Conservation (phyloP, 805 yeast genomes). For the Metschnikowia picachoensis region DNA sequence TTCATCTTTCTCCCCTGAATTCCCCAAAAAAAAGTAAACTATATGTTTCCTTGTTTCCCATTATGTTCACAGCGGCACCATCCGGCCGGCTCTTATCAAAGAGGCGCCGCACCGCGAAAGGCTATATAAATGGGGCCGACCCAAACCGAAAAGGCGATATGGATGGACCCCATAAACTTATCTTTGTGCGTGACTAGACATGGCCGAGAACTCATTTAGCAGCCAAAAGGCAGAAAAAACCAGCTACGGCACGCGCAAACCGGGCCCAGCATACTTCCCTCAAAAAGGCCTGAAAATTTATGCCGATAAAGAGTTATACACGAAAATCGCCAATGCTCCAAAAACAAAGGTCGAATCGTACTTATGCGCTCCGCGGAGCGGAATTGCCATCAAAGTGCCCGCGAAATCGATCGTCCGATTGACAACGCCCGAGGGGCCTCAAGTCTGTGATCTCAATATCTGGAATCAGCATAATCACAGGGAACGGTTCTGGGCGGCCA, state of each 20-base stretch:
- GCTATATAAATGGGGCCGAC: neutral
- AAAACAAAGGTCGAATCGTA: conserved; percentile 42
- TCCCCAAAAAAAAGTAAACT: no score
- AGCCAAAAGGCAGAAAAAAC: conserved; percentile 31
- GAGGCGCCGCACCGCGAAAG: neutral
- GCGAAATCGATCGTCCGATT: conserved; percentile 56
- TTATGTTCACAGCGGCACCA: no score
- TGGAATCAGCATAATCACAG: conserved; percentile 61
- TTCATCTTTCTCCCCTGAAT: no score
- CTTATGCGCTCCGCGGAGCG: conserved; percentile 51
- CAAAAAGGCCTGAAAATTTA: conserved; percentile 50
- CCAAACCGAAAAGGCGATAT: neutral
- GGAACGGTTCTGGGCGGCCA: conserved; percentile 66
- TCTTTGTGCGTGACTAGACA: neutral
- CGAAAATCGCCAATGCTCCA: conserved; percentile 39
- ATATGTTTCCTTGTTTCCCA: no score
- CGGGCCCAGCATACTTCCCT: conserved; percentile 56
- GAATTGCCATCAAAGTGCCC: conserved; percentile 60
- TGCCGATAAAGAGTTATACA: conserved; percentile 48
- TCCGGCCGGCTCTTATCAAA: no score
- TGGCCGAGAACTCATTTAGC: conserved; percentile 9
- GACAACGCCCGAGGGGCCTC: conserved; percentile 66
- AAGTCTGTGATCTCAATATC: conserved; percentile 64
- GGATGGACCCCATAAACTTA: neutral
- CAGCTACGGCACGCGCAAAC: conserved; percentile 37